A percentile compares a stretch with the other conserved stretches of the same genome.
Evolutionary conservation across 768 basidiomycete species (phyloP).

Genomic region (Naematelia aurantialba): DNA sequence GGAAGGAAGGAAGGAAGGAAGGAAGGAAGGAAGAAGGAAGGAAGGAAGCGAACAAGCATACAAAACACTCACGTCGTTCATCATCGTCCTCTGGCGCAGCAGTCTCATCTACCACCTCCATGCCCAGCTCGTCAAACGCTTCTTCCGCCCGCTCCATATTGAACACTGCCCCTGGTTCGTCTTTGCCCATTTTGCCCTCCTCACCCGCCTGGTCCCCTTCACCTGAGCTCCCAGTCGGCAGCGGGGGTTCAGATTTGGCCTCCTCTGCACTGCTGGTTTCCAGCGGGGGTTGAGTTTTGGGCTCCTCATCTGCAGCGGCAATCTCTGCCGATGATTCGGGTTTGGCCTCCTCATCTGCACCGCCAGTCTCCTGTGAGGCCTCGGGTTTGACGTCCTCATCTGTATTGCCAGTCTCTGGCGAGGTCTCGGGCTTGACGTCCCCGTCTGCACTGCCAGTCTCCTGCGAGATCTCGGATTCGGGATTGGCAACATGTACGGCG

Average conservation of each 20-base stretch:
- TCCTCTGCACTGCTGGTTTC: no score
- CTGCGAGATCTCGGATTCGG: background rate
- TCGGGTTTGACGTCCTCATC: background rate
- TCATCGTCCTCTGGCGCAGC: constrained; percentile 28
- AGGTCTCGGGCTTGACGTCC: no score
- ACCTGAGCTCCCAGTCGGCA: no score
- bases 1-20: no score
- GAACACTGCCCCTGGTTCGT: constrained; percentile 2
- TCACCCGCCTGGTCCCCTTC: no score
- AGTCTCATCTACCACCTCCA: constrained; percentile 21
- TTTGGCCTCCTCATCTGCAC: constrained; percentile 1
- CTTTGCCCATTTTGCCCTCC: no score
- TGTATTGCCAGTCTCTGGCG: no score
- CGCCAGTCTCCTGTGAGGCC: background rate
- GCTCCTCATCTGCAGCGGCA: no score
- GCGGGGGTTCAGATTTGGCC: no score
- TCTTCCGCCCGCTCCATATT: constrained; percentile 8
- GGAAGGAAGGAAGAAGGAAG: no score
- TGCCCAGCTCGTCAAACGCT: constrained; percentile 19
- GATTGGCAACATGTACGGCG: constrained; percentile 14
- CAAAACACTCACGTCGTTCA: constrained; percentile 31
- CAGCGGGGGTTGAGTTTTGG: no score
- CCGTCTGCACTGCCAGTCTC: background rate
- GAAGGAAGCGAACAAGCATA: background rate
- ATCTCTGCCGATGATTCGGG: no score